A percentile compares a stretch with the other conserved stretches of the same genome.
phyloP scores from a whole-genome alignment of 805 yeast species.

The Vanderwaltozyma yarrowii region DNA sequence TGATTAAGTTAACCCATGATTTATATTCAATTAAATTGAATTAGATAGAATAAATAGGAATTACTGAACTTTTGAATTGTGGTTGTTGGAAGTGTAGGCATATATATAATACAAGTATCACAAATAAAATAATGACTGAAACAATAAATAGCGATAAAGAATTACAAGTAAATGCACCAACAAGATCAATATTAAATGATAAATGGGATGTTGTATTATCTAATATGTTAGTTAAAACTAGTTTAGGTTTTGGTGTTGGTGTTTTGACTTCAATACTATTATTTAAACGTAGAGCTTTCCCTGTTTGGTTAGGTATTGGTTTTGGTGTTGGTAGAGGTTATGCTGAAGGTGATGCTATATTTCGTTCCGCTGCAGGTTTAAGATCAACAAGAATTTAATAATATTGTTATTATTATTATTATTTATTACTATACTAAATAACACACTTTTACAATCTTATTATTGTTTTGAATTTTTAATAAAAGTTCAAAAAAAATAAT shows the following conservation, averaged over 20 bases:
- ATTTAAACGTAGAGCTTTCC: constrained; percentile 92
- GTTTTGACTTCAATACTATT: constrained; percentile 82
- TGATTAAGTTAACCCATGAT: no score
- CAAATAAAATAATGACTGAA: neutral
- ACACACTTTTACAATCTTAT: no score
- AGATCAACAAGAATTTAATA: constrained; percentile 62
- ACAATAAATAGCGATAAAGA: neutral
- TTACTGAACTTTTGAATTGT: no score
- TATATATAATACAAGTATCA: no score
- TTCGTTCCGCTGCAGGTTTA: constrained; percentile 72
- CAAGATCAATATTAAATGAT: constrained; percentile 51
- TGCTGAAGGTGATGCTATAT: constrained; percentile 95
- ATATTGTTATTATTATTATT: neutral
- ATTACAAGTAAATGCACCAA: constrained; percentile 18
- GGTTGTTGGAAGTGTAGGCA: no score
- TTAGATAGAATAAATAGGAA: no score
- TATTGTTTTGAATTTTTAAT: no score
- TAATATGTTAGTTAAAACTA: constrained; percentile 88
- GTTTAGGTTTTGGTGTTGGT: constrained; percentile 95
- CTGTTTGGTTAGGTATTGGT: constrained; percentile 96
- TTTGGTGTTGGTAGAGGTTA: constrained; percentile 97
- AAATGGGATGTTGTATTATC: constrained; percentile 96
- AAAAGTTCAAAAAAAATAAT: no score
- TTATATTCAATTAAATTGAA: no score
- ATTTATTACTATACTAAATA: no score